These are phyloP conservation scores for Chrysanthemum seticuspe DNA, from an alignment of 129 eudicot genomes.

Conservation along the genomic window DNA sequence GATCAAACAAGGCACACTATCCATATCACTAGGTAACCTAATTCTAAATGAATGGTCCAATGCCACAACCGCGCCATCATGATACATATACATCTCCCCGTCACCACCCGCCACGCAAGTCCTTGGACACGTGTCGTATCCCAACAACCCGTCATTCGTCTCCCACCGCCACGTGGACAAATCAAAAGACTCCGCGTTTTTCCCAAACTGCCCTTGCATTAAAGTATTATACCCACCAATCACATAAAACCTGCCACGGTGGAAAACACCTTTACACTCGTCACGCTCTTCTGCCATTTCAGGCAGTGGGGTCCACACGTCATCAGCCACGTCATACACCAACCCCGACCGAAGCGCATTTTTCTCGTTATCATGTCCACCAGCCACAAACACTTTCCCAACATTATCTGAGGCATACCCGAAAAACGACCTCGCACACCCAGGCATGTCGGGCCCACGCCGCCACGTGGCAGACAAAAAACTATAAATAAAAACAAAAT, in stretches of 20 bases:
- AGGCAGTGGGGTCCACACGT: conserved; percentile 51
- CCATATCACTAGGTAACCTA: conserved; percentile 38
- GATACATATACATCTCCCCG: conserved; percentile 43
- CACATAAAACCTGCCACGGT: conserved; percentile 48
- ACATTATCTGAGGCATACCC: conserved; percentile 67
- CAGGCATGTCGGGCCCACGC: conserved; percentile 73
- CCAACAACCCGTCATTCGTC: conserved; percentile 40
- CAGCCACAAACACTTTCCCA: conserved; percentile 73
- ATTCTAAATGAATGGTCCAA: conserved; percentile 39
- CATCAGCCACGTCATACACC: conserved; percentile 59
- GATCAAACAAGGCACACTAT: conserved; percentile 37
- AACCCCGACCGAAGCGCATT: conserved; percentile 67
- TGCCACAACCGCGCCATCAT: conserved; percentile 37
- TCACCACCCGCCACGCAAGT: conserved; percentile 53
- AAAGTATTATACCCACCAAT: no score
- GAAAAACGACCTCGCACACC: conserved; percentile 61
- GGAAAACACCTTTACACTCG: conserved; percentile 64
- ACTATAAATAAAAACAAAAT: conserved; percentile 49
- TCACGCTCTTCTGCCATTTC: conserved; percentile 81
- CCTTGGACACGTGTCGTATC: conserved; percentile 51
- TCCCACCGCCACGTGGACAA: conserved; percentile 55
- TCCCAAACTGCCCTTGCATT: conserved; percentile 29
- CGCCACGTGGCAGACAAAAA: conserved; percentile 76
- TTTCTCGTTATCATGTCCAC: conserved; percentile 81
- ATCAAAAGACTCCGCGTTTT: conserved; percentile 55